These are phyloP conservation scores for Emmonsiellopsis sp. DNA, from an alignment of 2,329 filamentous ascomycete species.

Conservation along the genomic window DNA sequence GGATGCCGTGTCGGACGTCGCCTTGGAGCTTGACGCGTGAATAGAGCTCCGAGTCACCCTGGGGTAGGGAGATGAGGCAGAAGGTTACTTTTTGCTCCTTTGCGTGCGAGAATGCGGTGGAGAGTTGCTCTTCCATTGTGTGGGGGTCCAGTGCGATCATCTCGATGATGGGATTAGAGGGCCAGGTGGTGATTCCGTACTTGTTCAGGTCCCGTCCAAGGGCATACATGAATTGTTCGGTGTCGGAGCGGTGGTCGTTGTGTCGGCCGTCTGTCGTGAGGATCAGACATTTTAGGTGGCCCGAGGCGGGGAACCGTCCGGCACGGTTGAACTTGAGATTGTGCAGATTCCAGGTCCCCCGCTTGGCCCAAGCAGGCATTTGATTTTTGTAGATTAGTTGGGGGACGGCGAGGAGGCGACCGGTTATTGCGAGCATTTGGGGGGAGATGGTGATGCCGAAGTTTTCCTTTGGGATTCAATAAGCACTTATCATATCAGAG, in stretches of 20 bases:
- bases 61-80: conserved; percentile 13
- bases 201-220: not conserved
- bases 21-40: conserved; percentile 13
- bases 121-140: no score
- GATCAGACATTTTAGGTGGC: no score
- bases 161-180: no score
- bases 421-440: conserved; percentile 12
- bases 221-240: not conserved
- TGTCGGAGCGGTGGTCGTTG: not conserved
- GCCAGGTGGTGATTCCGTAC: conserved; percentile 1
- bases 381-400: conserved; percentile 4
- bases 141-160: no score
- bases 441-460: conserved; percentile 12
- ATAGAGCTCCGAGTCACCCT: conserved; percentile 11
- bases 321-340: not conserved
- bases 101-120: not conserved
- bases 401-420: conserved; percentile 10
- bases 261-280: no score
- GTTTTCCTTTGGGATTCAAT: not conserved
- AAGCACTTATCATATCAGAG: not conserved
- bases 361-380: not conserved
- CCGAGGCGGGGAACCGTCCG: not conserved
- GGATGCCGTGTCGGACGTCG: conserved; percentile 13
- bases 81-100: not conserved
- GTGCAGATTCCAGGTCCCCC: conserved; percentile 6